Base-by-base conservation (phyloP, 768 basidiomycete species). In the Suillus subaureus region DNA sequence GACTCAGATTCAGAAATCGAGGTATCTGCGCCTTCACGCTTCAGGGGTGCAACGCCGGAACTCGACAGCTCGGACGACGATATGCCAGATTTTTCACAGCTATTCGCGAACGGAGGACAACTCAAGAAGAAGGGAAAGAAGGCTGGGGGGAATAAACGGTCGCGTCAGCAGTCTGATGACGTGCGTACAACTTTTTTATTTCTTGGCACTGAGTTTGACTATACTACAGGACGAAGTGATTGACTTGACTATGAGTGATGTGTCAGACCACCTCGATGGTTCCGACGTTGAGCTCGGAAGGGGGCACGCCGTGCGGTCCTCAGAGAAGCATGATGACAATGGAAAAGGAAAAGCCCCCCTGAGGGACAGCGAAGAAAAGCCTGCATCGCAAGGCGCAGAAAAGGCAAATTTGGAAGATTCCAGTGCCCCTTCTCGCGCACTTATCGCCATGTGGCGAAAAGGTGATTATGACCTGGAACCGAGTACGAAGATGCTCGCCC, bases 401-500 rank as follows among this genome's bases (percentile, higher is more conserved):
- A 71, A 62, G 31, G 64, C 57, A 21, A 71, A 73, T n/a, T 71
- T 69, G 6, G 75, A 75, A 35, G 72, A 73, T 21, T 16, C 67
- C 37, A 64, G 70, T 12, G 78, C 77, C 23, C 79, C 78, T 2
- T 82, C 83, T 3, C 79, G 80, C 12, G 80, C 80, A 0, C 75
- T 85, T 16, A 70, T 89, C 42, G 80, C 80, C 2, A 83, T 83
- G 15, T 89, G 88, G 88, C 71, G 79, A n/a, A 81, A 81, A 56
- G 87, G 85, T 31, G 87, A 87, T 67, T 83, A 85, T 66, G 83
- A 87, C 72, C 71, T 90, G 66, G 87, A 89, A 72, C 82, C 88
- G 9, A 89, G 87, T 72, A 80, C 88, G 11, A 91, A 91, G 80
- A 91, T 91, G 89, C 57, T 83, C 28, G 81, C 80, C 35, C 74